Conservation (phyloP, 768 basidiomycete genomes). For the Lanmaoa pseudosensibilis region DNA sequence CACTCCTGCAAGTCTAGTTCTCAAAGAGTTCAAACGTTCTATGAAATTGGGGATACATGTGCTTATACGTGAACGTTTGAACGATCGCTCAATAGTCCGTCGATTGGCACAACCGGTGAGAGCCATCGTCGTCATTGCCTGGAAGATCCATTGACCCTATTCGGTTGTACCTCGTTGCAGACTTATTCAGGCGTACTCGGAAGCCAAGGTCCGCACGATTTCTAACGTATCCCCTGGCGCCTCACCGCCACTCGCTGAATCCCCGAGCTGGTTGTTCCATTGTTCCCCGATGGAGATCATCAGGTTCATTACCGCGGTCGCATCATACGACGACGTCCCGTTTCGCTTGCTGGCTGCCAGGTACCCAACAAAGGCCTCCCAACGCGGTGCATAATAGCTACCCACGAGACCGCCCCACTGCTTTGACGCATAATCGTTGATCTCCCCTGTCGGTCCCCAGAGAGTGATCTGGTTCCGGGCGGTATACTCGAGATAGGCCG, state of each 20-base stretch:
- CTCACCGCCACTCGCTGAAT: slow-evolving; percentile 10
- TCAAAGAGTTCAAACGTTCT: neutral
- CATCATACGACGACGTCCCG: slow-evolving; percentile 33
- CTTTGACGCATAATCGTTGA: slow-evolving; percentile 46
- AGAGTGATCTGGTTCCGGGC: slow-evolving; percentile 45
- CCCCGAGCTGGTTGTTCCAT: slow-evolving; percentile 31
- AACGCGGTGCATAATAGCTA: slow-evolving; percentile 37
- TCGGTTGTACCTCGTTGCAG: neutral
- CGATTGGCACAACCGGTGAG: neutral
- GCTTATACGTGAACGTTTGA: no score
- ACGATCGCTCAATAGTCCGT: neutral
- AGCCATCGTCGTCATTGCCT: neutral
- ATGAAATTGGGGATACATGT: neutral
- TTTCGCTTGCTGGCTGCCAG: slow-evolving; percentile 30
- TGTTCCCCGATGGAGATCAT: slow-evolving; percentile 36
- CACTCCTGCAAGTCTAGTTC: neutral
- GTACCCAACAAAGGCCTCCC: slow-evolving; percentile 37
- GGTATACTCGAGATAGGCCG: slow-evolving; percentile 37
- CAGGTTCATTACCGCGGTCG: slow-evolving; percentile 17
- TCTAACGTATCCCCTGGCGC: slow-evolving; percentile 23
- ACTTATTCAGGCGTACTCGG: slow-evolving; percentile 7
- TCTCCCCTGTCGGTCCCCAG: slow-evolving; percentile 43
- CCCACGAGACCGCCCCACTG: slow-evolving; percentile 42
- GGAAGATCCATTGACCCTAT: neutral
- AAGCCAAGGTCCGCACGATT: slow-evolving; percentile 15